Base-by-base conservation (phyloP, 805 yeast species). In the Spathaspora passalidarum region DNA sequence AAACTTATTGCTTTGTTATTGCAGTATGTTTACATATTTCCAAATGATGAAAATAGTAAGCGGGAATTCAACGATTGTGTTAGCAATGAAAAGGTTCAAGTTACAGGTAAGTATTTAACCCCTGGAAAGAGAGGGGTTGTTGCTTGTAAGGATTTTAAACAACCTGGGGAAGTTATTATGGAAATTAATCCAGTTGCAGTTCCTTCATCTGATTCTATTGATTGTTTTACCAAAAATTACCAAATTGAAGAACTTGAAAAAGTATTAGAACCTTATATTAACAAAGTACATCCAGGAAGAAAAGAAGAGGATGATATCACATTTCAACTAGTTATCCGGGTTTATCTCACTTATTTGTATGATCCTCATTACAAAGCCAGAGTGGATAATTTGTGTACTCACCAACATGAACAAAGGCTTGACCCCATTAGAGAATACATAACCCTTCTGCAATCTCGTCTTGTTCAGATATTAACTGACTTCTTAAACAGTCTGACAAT, bases 321-420 rank as follows among this genome's bases (percentile, higher is more conserved):
- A 6, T 8, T 22, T 17, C 3, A 19, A 5, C 21, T 45, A 9
- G 10, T 21, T 2, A 1, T 45, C 11, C 26, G 44, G 36, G 32
- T 39, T 9, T 34, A 34, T 11, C 38, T 35, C 6, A 32, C 20
- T 4, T 46, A 42, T 14, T 38, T 46, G 14, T 32, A 38, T n/a
- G 20, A 38, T 20, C 3, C 16, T 2, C 25, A 43, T 17, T 38
- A 29, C 32, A 18, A 43, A 17, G 10, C 11, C 5, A 43, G 34
- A n/a, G 36, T 46, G 9, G 16, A 42, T 18, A 46, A 46, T 11
- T 46, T 46, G 21, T 46, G 42, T n/a, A 46, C 46, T 5, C 49
- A 42, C 32, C 45, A 46, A 29, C 11, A 10, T 13, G 43, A 46
- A 18, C 16, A 26, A 6, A 32, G 44, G 25, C 16, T 41, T 3